These are phyloP conservation scores for Limnanthes douglasii DNA, from an alignment of 345 rosid species.

Conservation along the genomic window DNA sequence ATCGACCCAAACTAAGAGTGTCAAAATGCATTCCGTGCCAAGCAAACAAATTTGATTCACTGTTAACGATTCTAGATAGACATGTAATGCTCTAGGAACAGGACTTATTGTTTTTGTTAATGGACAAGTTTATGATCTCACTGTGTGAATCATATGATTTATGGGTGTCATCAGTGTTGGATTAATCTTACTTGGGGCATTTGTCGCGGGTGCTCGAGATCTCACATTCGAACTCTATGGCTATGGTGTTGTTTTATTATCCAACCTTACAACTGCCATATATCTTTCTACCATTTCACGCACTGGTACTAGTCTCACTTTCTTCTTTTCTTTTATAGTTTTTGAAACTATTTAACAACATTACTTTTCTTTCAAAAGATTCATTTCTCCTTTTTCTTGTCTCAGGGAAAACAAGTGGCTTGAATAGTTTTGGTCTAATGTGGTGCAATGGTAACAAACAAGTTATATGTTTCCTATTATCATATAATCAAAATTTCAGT, in stretches of 20 bases:
- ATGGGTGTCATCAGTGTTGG: conserved; percentile 74
- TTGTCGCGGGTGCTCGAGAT: conserved; percentile 94
- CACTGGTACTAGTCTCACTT: conserved; percentile 35
- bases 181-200: conserved; percentile 74
- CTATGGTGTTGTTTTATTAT: conserved; percentile 69
- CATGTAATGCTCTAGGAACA: too few species aligned
- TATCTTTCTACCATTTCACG: conserved; percentile 88
- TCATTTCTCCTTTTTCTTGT: conserved; percentile 4
- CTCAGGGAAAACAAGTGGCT: conserved; percentile 92
- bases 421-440: conserved; percentile 97
- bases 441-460: conserved; percentile 86
- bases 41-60: too few species aligned
- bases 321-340: conserved; percentile 1
- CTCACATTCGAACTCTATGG: conserved; percentile 88
- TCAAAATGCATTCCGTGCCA: too few species aligned
- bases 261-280: conserved; percentile 84
- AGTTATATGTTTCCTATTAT: conserved; percentile 3
- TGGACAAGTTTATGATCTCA: too few species aligned
- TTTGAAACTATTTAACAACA: conserved; percentile 3
- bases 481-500: not conserved
- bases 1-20: too few species aligned
- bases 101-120: too few species aligned
- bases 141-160: too few species aligned
- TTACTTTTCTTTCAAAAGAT: too few species aligned
- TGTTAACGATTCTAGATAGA: too few species aligned